Conservation (phyloP, 805 yeast genomes). For the Pichia phayaonensis region DNA sequence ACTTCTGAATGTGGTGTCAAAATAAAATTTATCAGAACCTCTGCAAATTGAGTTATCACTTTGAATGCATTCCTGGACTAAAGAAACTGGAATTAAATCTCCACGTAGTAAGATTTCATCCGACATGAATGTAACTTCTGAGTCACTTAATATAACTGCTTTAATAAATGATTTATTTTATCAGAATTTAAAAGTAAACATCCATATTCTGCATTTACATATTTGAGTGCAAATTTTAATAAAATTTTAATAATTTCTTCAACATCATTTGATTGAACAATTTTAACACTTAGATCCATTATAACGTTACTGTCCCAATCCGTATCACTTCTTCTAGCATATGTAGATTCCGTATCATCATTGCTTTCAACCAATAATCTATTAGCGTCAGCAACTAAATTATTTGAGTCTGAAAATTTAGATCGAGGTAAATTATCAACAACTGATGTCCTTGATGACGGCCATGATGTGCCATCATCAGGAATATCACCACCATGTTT, state of each 20-base stretch:
- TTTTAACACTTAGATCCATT: slow-evolving; percentile 38
- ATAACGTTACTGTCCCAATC: slow-evolving; percentile 12
- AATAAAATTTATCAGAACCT: slow-evolving; percentile 29
- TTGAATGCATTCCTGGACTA: slow-evolving; percentile 33
- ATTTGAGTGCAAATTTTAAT: slow-evolving; percentile 30
- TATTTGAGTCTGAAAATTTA: not conserved
- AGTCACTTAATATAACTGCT: slow-evolving; percentile 25
- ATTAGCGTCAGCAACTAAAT: not conserved
- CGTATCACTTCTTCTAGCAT: not conserved
- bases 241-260: slow-evolving; percentile 32
- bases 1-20: slow-evolving; percentile 28
- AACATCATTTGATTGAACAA: slow-evolving; percentile 38
- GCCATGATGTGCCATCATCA: not conserved
- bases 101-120: slow-evolving; percentile 33
- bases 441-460: not conserved
- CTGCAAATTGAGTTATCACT: slow-evolving; percentile 32
- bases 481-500: not conserved
- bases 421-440: not conserved
- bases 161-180: slow-evolving; percentile 24
- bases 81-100: slow-evolving; percentile 36
- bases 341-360: not conserved
- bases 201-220: slow-evolving; percentile 26
- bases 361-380: not conserved
- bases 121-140: slow-evolving; percentile 19
- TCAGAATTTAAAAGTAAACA: slow-evolving; percentile 26